Percentiles rank a stretch among this genome's conserved stretches.
Evolutionary conservation across 2,329 filamentous ascomycete genomes (phyloP).

Genomic region (Thielaviopsis ethacetica): DNA sequence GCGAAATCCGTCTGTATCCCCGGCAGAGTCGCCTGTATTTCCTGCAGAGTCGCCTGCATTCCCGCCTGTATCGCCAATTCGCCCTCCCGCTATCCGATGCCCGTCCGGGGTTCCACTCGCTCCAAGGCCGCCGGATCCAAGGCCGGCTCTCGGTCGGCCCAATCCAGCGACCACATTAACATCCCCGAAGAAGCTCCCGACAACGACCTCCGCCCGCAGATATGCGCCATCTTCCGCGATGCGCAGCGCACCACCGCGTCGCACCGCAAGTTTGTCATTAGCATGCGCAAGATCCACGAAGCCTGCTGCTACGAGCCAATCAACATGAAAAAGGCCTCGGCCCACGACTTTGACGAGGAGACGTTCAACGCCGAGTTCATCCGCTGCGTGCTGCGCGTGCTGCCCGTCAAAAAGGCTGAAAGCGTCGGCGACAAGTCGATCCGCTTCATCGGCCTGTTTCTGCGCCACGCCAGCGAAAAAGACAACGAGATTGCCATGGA

Average conservation of each 20-base stretch:
- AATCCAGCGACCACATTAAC: constrained; percentile 21
- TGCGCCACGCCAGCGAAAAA: constrained; percentile 55
- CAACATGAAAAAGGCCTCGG: constrained; percentile 31
- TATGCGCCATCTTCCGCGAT: constrained; percentile 59
- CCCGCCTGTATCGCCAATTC: background rate
- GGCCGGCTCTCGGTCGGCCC: constrained; percentile 26
- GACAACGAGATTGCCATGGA: constrained; percentile 52
- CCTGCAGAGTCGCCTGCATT: too few species aligned
- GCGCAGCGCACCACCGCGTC: constrained; percentile 81
- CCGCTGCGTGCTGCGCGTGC: constrained; percentile 63
- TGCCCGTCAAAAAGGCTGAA: constrained; percentile 86
- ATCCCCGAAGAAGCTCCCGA: constrained; percentile 57
- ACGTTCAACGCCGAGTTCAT: constrained; percentile 79
- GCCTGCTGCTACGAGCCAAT: constrained; percentile 54
- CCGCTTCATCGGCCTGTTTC: constrained; percentile 73
- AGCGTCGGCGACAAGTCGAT: constrained; percentile 71
- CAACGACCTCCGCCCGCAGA: constrained; percentile 54
- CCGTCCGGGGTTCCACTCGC: constrained; percentile 29
- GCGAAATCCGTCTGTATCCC: background rate
- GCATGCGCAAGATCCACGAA: constrained; percentile 79
- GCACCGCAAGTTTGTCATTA: constrained; percentile 78
- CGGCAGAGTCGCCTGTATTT: background rate
- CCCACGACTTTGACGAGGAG: constrained; percentile 60
- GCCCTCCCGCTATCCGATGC: constrained; percentile 21
- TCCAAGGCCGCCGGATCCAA: constrained; percentile 27